phyloP scores from a whole-genome alignment of 495 filamentous ascomycete species.

The Pseudevernia furfuracea region DNA sequence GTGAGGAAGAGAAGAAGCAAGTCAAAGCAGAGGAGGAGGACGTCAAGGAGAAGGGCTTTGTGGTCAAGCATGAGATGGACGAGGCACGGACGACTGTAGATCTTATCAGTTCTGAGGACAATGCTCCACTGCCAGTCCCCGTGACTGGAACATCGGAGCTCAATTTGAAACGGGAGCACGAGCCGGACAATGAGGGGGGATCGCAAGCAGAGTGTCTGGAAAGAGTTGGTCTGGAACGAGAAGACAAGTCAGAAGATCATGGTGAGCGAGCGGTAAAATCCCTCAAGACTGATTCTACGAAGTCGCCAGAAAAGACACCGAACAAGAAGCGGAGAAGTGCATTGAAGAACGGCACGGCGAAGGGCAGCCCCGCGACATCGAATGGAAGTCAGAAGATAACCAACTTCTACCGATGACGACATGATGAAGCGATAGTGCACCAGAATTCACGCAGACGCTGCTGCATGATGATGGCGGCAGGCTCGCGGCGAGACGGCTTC shows the following conservation, averaged over 20 bases:
- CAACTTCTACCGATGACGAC: conserved; percentile 57
- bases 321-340: conserved; percentile 41
- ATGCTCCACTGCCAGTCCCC: conserved; percentile 39
- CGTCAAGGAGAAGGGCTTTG: conserved; percentile 26
- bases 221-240: conserved; percentile 48
- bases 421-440: conserved; percentile 3
- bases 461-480: conserved; percentile 19
- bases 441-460: conserved; percentile 15
- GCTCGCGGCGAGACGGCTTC: conserved; percentile 15
- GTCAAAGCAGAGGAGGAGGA: conserved; percentile 23
- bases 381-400: conserved; percentile 71
- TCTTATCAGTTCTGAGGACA: conserved; percentile 40
- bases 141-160: conserved; percentile 14
- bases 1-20: conserved; percentile 25
- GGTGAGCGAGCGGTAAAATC: conserved; percentile 21
- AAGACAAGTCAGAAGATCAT: conserved; percentile 36
- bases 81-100: conserved; percentile 39
- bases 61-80: conserved; percentile 30
- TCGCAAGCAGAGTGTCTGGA: conserved; percentile 10
- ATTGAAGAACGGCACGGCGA: conserved; percentile 38
- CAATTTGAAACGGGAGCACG: conserved; percentile 53
- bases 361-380: conserved; percentile 41
- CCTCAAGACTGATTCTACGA: conserved; percentile 18
- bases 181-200: conserved; percentile 27
- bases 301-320: conserved; percentile 40